These are phyloP conservation scores for Verbascum thapsus DNA, from an alignment of 257 asterid species.

Conservation along the genomic window DNA sequence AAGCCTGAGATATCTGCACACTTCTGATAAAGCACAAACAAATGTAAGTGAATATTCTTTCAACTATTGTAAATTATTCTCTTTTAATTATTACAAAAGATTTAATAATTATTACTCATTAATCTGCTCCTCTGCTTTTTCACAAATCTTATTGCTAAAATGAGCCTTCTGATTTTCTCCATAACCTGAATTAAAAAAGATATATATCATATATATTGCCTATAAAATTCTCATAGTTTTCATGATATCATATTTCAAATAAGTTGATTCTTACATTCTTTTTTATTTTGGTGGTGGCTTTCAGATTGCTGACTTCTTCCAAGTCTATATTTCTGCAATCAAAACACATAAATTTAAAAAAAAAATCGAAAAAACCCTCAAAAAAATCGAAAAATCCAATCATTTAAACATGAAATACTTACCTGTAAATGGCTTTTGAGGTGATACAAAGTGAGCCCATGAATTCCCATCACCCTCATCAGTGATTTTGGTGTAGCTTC, in stretches of 20 bases:
- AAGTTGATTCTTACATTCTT: slow-evolving; percentile 47
- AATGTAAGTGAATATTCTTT: slow-evolving; percentile 12
- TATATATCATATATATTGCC: neutral
- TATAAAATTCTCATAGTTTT: no score
- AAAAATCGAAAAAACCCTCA: no score
- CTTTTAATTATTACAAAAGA: neutral
- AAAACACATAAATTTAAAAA: neutral
- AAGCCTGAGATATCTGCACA: slow-evolving; percentile 56
- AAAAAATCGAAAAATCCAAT: neutral
- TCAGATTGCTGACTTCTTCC: slow-evolving; percentile 72
- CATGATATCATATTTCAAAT: slow-evolving; percentile 1
- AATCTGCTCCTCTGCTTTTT: slow-evolving; percentile 50
- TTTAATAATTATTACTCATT: slow-evolving; percentile 61
- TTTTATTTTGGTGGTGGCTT: slow-evolving; percentile 39
- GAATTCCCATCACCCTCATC: slow-evolving; percentile 93
- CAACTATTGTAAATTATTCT: slow-evolving; percentile 1
- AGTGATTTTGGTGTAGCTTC: slow-evolving; percentile 95
- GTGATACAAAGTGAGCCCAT: slow-evolving; percentile 87
- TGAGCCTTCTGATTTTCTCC: slow-evolving; percentile 45
- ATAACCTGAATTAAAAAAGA: slow-evolving; percentile 40
- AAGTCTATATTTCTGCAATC: slow-evolving; percentile 78
- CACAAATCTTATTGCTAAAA: slow-evolving; percentile 38
- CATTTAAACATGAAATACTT: slow-evolving; percentile 11
- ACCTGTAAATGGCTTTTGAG: slow-evolving; percentile 98
- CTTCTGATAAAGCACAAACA: slow-evolving; percentile 41